phyloP scores from a whole-genome alignment of 2,329 filamentous ascomycete species.

The Trichoderma sp. region DNA sequence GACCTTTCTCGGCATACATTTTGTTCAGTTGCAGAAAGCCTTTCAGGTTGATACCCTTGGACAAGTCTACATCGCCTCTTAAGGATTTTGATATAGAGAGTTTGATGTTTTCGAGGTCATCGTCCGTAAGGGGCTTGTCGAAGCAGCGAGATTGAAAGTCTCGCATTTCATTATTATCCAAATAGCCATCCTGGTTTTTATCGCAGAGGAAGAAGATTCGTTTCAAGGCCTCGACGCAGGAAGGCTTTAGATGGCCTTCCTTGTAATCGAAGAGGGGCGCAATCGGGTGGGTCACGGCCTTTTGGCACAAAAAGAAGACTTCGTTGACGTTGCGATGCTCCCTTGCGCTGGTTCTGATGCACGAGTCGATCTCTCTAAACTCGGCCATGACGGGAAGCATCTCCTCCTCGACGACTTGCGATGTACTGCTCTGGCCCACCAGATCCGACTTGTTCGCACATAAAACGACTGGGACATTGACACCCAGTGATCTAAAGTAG shows the following conservation, averaged over 20 bases:
- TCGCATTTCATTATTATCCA: slow-evolving; percentile 87
- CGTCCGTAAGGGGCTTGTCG: slow-evolving; percentile 76
- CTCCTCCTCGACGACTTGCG: slow-evolving; percentile 91
- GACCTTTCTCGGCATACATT: slow-evolving; percentile 94
- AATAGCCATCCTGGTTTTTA: slow-evolving; percentile 90
- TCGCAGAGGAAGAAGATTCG: slow-evolving; percentile 96
- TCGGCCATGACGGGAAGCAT: slow-evolving; percentile 98
- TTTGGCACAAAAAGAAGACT: slow-evolving; percentile 97
- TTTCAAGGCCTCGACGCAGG: slow-evolving; percentile 80
- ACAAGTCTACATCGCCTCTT: slow-evolving; percentile 61
- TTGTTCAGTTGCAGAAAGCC: slow-evolving; percentile 93
- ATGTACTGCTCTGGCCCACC: slow-evolving; percentile 69
- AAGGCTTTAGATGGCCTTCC: slow-evolving; percentile 83
- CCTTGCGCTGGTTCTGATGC: slow-evolving; percentile 89
- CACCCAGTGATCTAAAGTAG: slow-evolving; percentile 95
- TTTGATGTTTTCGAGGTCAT: slow-evolving; percentile 91
- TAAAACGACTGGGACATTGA: slow-evolving; percentile 95
- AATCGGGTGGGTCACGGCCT: slow-evolving; percentile 95
- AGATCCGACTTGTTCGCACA: slow-evolving; percentile 98
- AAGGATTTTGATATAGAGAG: slow-evolving; percentile 72
- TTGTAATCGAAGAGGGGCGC: slow-evolving; percentile 97
- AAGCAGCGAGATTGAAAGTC: slow-evolving; percentile 93
- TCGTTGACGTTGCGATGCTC: slow-evolving; percentile 94
- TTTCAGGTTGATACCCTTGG: slow-evolving; percentile 74
- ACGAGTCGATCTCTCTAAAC: slow-evolving; percentile 98